Conservation (phyloP, 495 filamentous ascomycete species). For the Sordaria brevicollis region DNA sequence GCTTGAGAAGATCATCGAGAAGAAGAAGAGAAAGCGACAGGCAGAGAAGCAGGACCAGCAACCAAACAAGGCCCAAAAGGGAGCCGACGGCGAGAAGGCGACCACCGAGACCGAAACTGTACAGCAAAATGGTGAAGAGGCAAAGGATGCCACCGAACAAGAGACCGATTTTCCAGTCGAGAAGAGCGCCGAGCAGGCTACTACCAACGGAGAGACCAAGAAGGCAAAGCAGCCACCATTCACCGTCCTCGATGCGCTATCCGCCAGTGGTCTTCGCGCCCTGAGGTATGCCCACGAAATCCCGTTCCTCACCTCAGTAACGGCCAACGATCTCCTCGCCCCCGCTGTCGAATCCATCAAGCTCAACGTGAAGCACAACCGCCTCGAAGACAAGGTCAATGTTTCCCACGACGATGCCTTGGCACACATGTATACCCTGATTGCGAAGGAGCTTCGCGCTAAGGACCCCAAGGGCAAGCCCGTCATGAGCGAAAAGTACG, state of each 20-base stretch:
- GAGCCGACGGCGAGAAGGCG: conserved; percentile 1
- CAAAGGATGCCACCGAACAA: conserved; percentile 14
- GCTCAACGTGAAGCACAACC: conserved; percentile 75
- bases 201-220: conserved; percentile 12
- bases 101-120: conserved; percentile 1
- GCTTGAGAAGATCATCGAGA: conserved; percentile 30
- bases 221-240: conserved; percentile 34
- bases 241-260: conserved; percentile 86
- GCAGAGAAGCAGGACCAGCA: conserved; percentile 17
- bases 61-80: conserved; percentile 16
- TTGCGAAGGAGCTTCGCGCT: conserved; percentile 31
- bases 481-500: conserved; percentile 46
- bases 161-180: neutral
- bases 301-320: conserved; percentile 67
- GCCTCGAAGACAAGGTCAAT: conserved; percentile 55
- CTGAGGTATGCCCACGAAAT: conserved; percentile 88
- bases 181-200: conserved; percentile 5
- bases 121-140: conserved; percentile 5
- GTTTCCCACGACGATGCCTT: conserved; percentile 71
- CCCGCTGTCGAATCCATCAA: conserved; percentile 72
- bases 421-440: conserved; percentile 73
- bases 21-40: conserved; percentile 39
- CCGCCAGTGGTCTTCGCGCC: conserved; percentile 86
- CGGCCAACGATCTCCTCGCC: conserved; percentile 78
- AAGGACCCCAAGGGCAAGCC: conserved; percentile 15